Evolutionary conservation across 192 early-diverging fungal genomes (phyloP).

Genomic region (Linderina pennispora): DNA sequence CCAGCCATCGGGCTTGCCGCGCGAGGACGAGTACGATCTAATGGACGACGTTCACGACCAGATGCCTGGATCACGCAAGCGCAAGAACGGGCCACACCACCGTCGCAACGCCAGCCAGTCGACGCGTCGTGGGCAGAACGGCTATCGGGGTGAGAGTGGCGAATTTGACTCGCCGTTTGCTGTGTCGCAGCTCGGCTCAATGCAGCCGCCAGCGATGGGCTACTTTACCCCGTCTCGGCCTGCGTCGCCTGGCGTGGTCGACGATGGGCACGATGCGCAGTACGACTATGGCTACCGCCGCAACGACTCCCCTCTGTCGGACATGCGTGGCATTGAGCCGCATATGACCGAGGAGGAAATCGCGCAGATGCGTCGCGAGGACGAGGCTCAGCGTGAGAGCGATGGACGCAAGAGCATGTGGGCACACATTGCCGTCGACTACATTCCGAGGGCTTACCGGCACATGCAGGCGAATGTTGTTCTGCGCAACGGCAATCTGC

Average conservation of each 20-base stretch:
- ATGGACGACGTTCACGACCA: not conserved
- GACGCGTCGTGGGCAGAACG: conserved; percentile 5
- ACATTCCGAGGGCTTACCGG: conserved; percentile 37
- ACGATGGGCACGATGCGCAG: no score
- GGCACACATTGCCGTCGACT: conserved; percentile 20
- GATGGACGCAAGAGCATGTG: conserved; percentile 10
- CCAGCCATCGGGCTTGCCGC: not conserved
- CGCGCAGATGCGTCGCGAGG: not conserved
- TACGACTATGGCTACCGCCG: conserved; percentile 16
- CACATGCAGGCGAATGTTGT: conserved; percentile 29
- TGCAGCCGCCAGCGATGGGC: conserved; percentile 33
- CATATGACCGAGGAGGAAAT: conserved; percentile 14
- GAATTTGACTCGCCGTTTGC: conserved; percentile 6
- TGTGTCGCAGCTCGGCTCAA: not conserved
- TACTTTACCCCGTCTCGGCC: conserved; percentile 34
- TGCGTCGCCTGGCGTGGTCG: conserved; percentile 9
- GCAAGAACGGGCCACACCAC: no score
- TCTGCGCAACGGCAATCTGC: conserved; percentile 53
- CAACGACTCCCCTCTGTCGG: conserved; percentile 15
- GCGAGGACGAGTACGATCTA: conserved; percentile 8
- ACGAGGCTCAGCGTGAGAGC: not conserved
- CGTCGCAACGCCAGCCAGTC: not conserved
- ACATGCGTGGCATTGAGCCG: conserved; percentile 16
- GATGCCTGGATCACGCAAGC: no score
- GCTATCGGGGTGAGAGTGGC: conserved; percentile 5